Base-by-base conservation (phyloP, 805 yeast genomes). In the Ogataea paraovalis region DNA sequence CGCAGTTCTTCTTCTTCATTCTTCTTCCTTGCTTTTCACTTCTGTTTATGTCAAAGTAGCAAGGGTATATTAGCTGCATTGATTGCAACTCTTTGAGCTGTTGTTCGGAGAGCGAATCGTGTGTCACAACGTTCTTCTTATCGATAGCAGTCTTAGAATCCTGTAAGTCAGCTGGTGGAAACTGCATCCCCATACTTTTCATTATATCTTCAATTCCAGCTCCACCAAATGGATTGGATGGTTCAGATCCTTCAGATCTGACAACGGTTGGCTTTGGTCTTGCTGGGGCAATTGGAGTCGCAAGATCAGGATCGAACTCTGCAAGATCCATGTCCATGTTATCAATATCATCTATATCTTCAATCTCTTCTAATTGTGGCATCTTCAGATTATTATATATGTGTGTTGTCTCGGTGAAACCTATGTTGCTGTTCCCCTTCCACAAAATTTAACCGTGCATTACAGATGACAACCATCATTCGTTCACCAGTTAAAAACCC, bases 311-410 rank as follows among this genome's bases (percentile, higher is more conserved):
- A 66, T 90, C 97, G 53, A 89, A 85, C 70, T 92, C 95, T 3
- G 96, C 95, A 23, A 91, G 73, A 67, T 91, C 97, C 87, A 88
- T 85, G 59, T 92, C 97, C 82, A 89, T 74, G 70, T 90, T 83
- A 62, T 91, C 97, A 68, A 92, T 82, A 58, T 85, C 91, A 54
- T 87, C 95, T 60, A 81, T 86, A 63, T 85, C 90, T 47, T 72
- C 74, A 48, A 86, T 81, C 57, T 85, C 91, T 64, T 86, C 95
- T 47, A 86, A 64, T 30, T 70, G 72, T 12, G 95, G 94, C 83
- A 81, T 82, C 39, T 53, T 55, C 20, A 34, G 14, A 23, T 30
- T 33, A 13, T 41, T 30, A 20, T 22, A 22, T 39, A 39, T 37
- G n/a, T 25, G 28, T 7, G 7, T 25, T 25, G 28, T 25, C 28